phyloP scores from a whole-genome alignment of 2,329 filamentous ascomycete species.

The Verticillium nubilum region DNA sequence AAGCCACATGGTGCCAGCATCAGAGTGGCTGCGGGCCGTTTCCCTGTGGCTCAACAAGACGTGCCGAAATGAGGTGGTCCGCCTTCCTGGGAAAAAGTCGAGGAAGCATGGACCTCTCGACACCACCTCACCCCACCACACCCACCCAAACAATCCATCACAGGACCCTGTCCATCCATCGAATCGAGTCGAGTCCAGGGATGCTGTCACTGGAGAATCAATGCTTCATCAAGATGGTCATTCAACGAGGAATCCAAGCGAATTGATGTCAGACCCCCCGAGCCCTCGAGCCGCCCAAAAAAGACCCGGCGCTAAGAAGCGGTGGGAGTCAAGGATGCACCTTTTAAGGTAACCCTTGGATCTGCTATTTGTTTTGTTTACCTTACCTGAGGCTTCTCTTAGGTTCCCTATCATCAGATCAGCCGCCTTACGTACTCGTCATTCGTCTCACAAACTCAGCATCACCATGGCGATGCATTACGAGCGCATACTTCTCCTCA shows the following conservation, averaged over 20 bases:
- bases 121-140: background rate
- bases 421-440: background rate
- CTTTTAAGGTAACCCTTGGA: background rate
- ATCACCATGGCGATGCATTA: background rate
- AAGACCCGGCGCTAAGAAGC: background rate
- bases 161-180: background rate
- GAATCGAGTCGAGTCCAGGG: background rate
- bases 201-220: background rate
- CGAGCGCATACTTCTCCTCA: background rate
- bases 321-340: background rate
- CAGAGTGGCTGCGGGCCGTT: background rate
- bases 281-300: background rate
- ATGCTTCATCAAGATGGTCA: background rate
- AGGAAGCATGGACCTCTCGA: background rate
- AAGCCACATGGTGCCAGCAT: background rate
- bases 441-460: background rate
- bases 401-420: background rate
- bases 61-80: background rate
- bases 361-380: background rate
- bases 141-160: background rate
- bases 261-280: background rate
- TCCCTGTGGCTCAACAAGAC: background rate
- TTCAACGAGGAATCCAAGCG: background rate
- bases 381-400: background rate
- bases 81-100: background rate